These are phyloP conservation scores for Garcileccinum viscosum DNA, from an alignment of 1,284 basidiomycete genomes.

Conservation along the genomic window DNA sequence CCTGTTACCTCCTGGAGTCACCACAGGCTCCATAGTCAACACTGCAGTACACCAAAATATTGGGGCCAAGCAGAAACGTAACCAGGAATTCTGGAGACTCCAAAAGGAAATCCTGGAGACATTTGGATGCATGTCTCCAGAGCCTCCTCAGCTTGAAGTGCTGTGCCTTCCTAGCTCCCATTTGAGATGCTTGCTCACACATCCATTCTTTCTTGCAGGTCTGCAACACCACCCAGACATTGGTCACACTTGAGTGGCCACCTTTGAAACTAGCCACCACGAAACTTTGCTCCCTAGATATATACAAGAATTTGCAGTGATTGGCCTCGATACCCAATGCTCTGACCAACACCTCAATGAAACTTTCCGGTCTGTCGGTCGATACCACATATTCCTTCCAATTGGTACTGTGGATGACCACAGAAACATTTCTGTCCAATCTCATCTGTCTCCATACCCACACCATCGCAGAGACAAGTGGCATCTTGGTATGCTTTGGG, in stretches of 20 bases:
- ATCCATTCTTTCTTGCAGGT: slow-evolving; percentile 52
- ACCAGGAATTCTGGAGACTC: slow-evolving; percentile 80
- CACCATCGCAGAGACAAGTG: slow-evolving; percentile 91
- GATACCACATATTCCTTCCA: slow-evolving; percentile 73
- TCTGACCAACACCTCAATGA: slow-evolving; percentile 83
- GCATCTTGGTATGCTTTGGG: slow-evolving; percentile 91
- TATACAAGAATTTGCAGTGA: slow-evolving; percentile 88
- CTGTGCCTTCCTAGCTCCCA: not conserved
- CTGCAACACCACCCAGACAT: slow-evolving; percentile 94
- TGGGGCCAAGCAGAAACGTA: slow-evolving; percentile 80
- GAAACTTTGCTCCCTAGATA: slow-evolving; percentile 85
- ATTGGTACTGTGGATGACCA: slow-evolving; percentile 73
- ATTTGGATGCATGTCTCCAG: slow-evolving; percentile 75
- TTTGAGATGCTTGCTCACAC: not conserved
- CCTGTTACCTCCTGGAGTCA: slow-evolving; percentile 86
- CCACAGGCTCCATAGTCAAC: slow-evolving; percentile 94
- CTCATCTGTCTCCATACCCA: slow-evolving; percentile 84
- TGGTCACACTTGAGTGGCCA: slow-evolving; percentile 92
- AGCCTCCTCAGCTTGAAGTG: slow-evolving; percentile 75
- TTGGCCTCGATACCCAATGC: slow-evolving; percentile 86
- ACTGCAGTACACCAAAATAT: slow-evolving; percentile 88
- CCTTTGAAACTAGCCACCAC: slow-evolving; percentile 83
- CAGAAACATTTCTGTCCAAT: slow-evolving; percentile 56
- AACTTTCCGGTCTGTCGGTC: slow-evolving; percentile 87
- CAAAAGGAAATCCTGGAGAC: slow-evolving; percentile 80